phyloP scores from a whole-genome alignment of 192 early-diverging fungal genomes.

The Obelidium mucronatum region DNA sequence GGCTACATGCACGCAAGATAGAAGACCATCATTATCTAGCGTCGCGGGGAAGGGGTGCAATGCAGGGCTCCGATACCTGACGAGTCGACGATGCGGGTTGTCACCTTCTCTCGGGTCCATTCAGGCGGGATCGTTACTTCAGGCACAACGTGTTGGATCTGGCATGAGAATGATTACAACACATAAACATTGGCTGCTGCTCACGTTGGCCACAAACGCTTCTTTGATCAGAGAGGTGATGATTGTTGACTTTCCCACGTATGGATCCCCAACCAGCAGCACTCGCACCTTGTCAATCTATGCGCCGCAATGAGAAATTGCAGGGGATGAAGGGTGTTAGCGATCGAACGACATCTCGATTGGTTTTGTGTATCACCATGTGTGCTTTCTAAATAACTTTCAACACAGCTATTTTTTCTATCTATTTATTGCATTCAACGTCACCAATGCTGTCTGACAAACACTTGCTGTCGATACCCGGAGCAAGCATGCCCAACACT shows the following conservation, averaged over 20 bases:
- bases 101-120: slow-evolving; percentile 94
- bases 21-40: background rate
- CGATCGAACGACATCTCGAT: background rate
- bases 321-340: background rate
- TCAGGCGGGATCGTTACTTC: slow-evolving; percentile 99
- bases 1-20: too few relatives aligned
- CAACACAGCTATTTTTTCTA: too few relatives aligned
- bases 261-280: slow-evolving; percentile 92
- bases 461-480: too few relatives aligned
- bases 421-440: too few relatives aligned
- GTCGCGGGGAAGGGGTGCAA: background rate
- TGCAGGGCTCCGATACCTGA: too few relatives aligned
- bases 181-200: background rate
- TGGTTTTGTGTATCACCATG: too few relatives aligned
- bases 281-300: slow-evolving; percentile 72
- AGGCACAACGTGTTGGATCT: slow-evolving; percentile 98
- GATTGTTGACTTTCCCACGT: slow-evolving; percentile 90
- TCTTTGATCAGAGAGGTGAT: slow-evolving; percentile 98
- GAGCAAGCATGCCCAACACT: too few relatives aligned
- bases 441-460: too few relatives aligned
- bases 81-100: slow-evolving; percentile 97
- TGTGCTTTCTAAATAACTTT: too few relatives aligned
- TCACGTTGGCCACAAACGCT: slow-evolving; percentile 90
- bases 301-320: background rate
- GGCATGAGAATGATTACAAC: background rate